Evolutionary conservation across 1,284 basidiomycete genomes (phyloP).

Genomic region (Cutaneotrichosporon daszewskae): DNA sequence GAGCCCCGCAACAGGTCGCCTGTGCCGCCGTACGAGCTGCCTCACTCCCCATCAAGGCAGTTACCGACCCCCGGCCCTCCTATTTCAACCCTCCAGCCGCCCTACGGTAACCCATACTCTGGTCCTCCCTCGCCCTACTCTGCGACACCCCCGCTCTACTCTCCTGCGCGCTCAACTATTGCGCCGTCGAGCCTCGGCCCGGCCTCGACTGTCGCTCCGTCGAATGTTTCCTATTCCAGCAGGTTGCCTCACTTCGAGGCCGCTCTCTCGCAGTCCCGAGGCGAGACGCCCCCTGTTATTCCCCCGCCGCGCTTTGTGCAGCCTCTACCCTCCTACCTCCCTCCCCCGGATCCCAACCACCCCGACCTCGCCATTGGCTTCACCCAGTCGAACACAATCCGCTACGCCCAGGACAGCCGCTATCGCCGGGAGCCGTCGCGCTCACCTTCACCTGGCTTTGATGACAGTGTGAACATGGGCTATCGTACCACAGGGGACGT

Average conservation of each 20-base stretch:
- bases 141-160: conserved; percentile 2
- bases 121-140: not conserved
- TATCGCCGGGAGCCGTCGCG: conserved; percentile 20
- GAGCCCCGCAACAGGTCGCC: conserved; percentile 12
- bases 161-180: not conserved
- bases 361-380: conserved; percentile 35
- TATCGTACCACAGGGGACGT: conserved; percentile 18
- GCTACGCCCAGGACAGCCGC: conserved; percentile 17
- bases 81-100: not conserved
- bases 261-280: conserved; percentile 29
- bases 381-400: conserved; percentile 27
- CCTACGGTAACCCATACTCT: not conserved
- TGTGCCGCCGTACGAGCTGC: conserved; percentile 13
- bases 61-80: not conserved
- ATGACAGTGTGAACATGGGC: conserved; percentile 16
- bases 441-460: conserved; percentile 32
- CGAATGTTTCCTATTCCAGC: not conserved
- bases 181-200: conserved; percentile 2
- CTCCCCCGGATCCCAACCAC: conserved; percentile 40
- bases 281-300: conserved; percentile 2
- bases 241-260: conserved; percentile 38
- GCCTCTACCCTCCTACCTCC: conserved; percentile 33
- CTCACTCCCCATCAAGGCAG: conserved; percentile 1
- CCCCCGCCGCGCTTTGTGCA: conserved; percentile 8
- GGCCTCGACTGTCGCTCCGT: conserved; percentile 1